Base-by-base conservation (phyloP, 768 basidiomycete genomes). In the Lactarius hatsudake region DNA sequence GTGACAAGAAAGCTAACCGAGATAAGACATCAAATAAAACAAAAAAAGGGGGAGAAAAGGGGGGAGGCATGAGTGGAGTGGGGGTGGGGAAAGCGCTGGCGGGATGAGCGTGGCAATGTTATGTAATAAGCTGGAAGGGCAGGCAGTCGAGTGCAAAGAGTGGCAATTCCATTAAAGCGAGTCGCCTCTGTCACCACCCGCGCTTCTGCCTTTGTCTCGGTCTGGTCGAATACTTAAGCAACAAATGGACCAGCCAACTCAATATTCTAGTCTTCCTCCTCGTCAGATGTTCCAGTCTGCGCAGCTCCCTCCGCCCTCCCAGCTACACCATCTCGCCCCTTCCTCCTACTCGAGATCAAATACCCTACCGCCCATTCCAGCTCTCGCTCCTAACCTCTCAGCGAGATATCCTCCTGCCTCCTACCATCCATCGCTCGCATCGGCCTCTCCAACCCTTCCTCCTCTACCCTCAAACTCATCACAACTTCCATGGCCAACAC, bases 261-360 rank as follows among this genome's bases (percentile, higher is more conserved):
- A 74, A 55, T 73, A 72, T 64, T 67, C 64, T 56, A 61, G 66
- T 38, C 61, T 62, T 18, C 71, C 70, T 64, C 62, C 77, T 40
- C 75, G 75, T 63, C 78, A 78, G 58, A 76, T 80, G 61, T 82
- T 81, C 71, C 78, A 78, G 34, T 79, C 80, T 0, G 73, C 78
- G 3, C 81, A 81, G 69, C 79, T 81, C 32, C 81, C 81, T 0
- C 81, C 80, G 0, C 81, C 81, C 0, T 79, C 80, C 0, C 78
- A 79, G 64, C 75, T 82, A 20, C 79, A 79, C 60, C 73, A 72
- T 56, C 75, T 79, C 17, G 74, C 79, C 3, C 78, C 78, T 43
- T 65, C 64, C 7, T 63, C 78, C 23, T 76, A 73, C 69, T 73
- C 77, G 28, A 76, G 79, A 68, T 76, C 78, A 2, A 82, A 80